Base-by-base conservation (phyloP, 164 flowering plant genomes). In the Amborella trichopoda region DNA sequence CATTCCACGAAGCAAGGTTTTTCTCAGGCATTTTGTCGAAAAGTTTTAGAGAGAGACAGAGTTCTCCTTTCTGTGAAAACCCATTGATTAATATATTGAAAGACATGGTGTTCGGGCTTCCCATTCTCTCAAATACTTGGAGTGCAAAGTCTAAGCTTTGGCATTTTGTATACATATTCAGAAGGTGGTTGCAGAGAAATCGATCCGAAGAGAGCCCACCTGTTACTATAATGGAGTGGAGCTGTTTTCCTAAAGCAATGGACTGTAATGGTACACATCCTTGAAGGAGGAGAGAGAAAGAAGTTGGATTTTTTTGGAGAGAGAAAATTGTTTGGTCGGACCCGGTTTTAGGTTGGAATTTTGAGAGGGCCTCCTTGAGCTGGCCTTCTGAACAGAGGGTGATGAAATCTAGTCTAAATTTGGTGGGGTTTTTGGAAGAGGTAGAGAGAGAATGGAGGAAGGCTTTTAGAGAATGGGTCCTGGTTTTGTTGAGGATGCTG, bases 1-100 rank as follows among this genome's bases (percentile, higher is more conserved):
- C 87, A 47, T 79, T 84, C 81, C 81, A 84, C 2, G 95, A 63
- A 0, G 76, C 78, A 6, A 77, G 55, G 44, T 83, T 83, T 50
- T 74, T 66, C 17, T 63, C 73, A 32, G 69, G 61, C 82, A 78
- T 80, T 54, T 70, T 70, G 5, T 81, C 73, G 50, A 83, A 83
- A 63, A 83, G 13, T 25, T 68, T 66, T 2, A 49, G 46, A 6
- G 90, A 90, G 40, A 49, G 23, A n/a, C 49, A 75, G 66, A 79
- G 63, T 28, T 75, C 77, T 2, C 80, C 84, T 17, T 24, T 60
- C 25, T 54, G 67, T 13, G 81, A n/a, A 44, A 40, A 64, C 41
- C 72, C 90, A 34, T 66, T 66, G 3, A 84, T 68, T 63, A 81
- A 47, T 46, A 81, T 81, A 64, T 81, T 84, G 26, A 50, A 57